Evolutionary conservation across 768 basidiomycete species (phyloP), one percentile per base, ranked within the genome.

Genomic region (Xerocomus spinulosus): DNA sequence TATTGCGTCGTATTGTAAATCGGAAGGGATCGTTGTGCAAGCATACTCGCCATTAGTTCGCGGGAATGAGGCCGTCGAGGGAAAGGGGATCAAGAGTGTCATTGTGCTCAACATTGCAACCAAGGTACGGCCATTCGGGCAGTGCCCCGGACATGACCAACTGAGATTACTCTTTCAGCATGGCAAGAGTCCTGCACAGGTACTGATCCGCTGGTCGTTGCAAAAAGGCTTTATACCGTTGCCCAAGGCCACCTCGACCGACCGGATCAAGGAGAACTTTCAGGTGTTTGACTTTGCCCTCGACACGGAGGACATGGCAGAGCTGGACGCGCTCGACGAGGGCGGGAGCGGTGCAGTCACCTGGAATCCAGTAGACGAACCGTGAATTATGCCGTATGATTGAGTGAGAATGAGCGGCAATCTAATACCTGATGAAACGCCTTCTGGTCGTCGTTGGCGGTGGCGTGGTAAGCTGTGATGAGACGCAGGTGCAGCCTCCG

Each of bases 221-320:
- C 79, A 81, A 54, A 63, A 54, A 24, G 68, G 63, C 39, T 82
- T 76, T 53, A 75, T 89, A 2, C 85, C 87, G 0, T 76, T 95
- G 7, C 87, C 89, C 2, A 93, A 92, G 68, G 86, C 85, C 25
- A 77, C 79, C 9, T 83, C 78, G 2, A 73, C 79, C 0, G 61
- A 64, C 1, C 79, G 90, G 17, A 87, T 96, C 53, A 66, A 68
- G 25, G 80, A 81, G n/a, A 95, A 95, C 58, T 68, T 79, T 1
- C 61, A 83, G 20, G 68, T 94, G 0, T 93, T 76, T 54, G 82
- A 87, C 58, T 94, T 93, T 55, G 76, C 78, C 49, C 68, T 95
- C 24, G 67, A 68, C 28, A 64, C 61, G 20, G 78, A 77, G 34
- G 90, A 93, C 45, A 79, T 94, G 73, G 55, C 58, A 0, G 64